Percentiles rank a stretch among this genome's conserved stretches.
Conservation (phyloP, 2,329 filamentous ascomycete species). For the Fusarium heterosporum region DNA sequence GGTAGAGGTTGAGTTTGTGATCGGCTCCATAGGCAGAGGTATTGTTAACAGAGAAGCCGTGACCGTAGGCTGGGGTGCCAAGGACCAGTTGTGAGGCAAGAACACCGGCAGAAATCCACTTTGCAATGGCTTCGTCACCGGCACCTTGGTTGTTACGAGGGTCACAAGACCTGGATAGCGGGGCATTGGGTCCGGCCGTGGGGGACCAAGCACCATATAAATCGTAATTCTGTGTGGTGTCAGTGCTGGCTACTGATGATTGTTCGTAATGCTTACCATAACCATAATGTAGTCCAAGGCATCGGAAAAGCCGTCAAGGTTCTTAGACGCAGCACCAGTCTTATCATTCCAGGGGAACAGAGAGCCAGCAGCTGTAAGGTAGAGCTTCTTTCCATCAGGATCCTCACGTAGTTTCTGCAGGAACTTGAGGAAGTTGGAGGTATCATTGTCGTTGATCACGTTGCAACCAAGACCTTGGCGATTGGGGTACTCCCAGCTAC, state of each 20-base stretch:
- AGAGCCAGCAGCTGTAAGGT: conserved; percentile 35
- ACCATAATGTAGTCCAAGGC: conserved; percentile 41
- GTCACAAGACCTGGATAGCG: conserved; percentile 25
- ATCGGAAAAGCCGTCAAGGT: conserved; percentile 31
- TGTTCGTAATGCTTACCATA: conserved; percentile 12
- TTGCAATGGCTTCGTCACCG: conserved; percentile 13
- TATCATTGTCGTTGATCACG: conserved; percentile 36
- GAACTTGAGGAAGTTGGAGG: conserved; percentile 36
- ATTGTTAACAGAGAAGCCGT: conserved; percentile 37
- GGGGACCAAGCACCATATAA: conserved; percentile 35
- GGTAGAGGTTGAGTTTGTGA: conserved; percentile 28
- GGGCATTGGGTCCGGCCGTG: conserved; percentile 32
- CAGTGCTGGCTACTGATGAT: accelerated
- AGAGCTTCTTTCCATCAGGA: conserved; percentile 23
- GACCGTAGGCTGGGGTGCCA: conserved; percentile 31
- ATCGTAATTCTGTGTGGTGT: conserved; percentile 31
- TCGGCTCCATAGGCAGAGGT: conserved; percentile 15
- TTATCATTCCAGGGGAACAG: conserved; percentile 39
- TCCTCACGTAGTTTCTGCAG: conserved; percentile 35
- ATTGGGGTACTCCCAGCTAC: conserved; percentile 43
- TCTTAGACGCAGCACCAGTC: conserved; percentile 16
- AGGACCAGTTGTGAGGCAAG: conserved; percentile 35
- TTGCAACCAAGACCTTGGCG: conserved; percentile 42
- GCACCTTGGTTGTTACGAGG: conserved; percentile 35
- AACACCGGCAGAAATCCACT: conserved; percentile 34